Base-by-base conservation (phyloP, 805 yeast genomes). In the Wickerhamomyces ciferrii region DNA sequence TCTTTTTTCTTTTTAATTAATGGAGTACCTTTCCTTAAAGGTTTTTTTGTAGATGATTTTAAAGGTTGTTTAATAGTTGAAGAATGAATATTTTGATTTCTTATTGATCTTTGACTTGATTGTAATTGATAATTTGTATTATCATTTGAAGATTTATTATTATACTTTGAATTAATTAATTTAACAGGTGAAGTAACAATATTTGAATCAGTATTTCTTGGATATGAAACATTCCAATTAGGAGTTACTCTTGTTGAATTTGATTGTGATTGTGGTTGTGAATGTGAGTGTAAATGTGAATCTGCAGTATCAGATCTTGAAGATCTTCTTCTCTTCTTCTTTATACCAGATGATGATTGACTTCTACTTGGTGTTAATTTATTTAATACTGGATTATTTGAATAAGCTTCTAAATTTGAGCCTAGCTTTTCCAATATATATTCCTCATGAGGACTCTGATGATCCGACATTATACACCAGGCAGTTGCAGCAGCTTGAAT, bases 21-120 rank as follows among this genome's bases (percentile, higher is more conserved):
- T 9, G 62, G 62, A 1, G 62, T 58, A 6, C 62, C 62, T 25
- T 51, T 51, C 18, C 61, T 47, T 47, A 58, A 40, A n/a, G 47
- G 44, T 11, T 49, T 45, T 39, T 46, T 56, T 3, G 58, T 54
- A 2, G 57, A 49, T 34, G 52, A 60, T 20, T 50, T 49, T 19
- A 57, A 27, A 1, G 61, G 61, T 2, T 55, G 44, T 31, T 45
- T 51, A 13, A 51, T 27, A 1, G 53, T 46, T 10, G 50, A 19
- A 41, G 31, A 40, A n/a, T n/a, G 25, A 21, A 19, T 27, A 32
- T 36, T 25, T 21, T 15, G 39, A 15, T 18, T 32, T 38, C 24
- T 29, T 15, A 9, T 29, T 39, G 19, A 10, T 10, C 10, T 10
- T 24, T 10, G 10, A 6, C 10, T 13, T 39, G 18, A 15, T n/a